These are phyloP conservation scores for Phytophthora macrochlamydospora DNA, from an alignment of 352 stramenopile species.

Conservation along the genomic window DNA sequence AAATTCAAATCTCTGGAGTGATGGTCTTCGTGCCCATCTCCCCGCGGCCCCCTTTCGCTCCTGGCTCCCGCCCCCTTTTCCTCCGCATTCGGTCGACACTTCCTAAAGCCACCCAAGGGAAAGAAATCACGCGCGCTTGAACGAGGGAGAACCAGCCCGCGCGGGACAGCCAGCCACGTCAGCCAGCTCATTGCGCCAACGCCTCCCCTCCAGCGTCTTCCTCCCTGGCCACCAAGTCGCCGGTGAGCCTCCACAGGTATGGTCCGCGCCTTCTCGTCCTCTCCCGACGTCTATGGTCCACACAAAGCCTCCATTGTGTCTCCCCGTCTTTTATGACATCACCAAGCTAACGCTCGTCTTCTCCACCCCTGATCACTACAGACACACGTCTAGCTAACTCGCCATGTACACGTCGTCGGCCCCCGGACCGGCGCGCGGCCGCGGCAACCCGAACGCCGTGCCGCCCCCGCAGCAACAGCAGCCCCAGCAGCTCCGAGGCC, in stretches of 20 bases:
- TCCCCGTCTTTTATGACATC: too few species aligned
- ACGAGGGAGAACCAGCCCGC: slow-evolving; percentile 2
- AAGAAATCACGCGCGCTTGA: slow-evolving; percentile 11
- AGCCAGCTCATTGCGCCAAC: not conserved
- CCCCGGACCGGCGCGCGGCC: slow-evolving; percentile 55
- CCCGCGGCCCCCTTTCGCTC: slow-evolving; percentile 36
- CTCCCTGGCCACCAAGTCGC: not conserved
- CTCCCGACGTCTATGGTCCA: too few species aligned
- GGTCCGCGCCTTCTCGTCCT: too few species aligned
- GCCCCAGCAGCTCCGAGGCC: slow-evolving; percentile 53
- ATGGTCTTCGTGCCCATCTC: slow-evolving; percentile 14
- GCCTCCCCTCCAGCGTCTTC: not conserved
- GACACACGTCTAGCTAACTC: not conserved
- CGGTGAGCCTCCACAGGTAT: not conserved
- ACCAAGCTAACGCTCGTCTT: not conserved
- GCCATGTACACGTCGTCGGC: slow-evolving; percentile 76
- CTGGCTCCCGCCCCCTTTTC: slow-evolving; percentile 28
- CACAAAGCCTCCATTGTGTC: too few species aligned
- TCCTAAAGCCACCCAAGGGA: slow-evolving; percentile 35
- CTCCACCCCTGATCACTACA: not conserved
- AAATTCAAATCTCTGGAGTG: slow-evolving; percentile 15
- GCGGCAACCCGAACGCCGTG: slow-evolving; percentile 52
- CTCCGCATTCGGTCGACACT: slow-evolving; percentile 33
- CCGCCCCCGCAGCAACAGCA: slow-evolving; percentile 48
- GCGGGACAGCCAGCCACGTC: not conserved